Evolutionary conservation across 129 eudicot genomes (phyloP).

Genomic region (Flaveria linearis): DNA sequence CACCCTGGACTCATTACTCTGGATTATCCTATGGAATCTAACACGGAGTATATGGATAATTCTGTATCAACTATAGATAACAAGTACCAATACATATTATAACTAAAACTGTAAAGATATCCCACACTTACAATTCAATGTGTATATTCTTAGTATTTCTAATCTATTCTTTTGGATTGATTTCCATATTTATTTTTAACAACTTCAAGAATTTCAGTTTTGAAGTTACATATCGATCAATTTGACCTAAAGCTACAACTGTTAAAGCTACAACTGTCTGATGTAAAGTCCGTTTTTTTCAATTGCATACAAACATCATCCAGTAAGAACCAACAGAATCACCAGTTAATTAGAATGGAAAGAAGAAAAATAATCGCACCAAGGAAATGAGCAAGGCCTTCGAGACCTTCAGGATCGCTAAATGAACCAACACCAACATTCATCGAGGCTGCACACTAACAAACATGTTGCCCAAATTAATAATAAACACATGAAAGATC

Average conservation of each 20-base stretch:
- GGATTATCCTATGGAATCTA: not conserved
- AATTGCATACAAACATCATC: constrained; percentile 16
- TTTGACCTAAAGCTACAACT: constrained; percentile 15
- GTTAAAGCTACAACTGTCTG: constrained; percentile 11
- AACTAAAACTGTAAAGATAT: too few relatives aligned
- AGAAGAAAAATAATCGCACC: constrained; percentile 44
- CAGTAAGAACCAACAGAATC: not conserved
- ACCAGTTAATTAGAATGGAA: not conserved
- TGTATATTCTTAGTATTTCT: constrained; percentile 1
- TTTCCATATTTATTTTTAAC: not conserved
- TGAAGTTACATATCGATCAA: not conserved
- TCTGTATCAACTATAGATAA: constrained; percentile 7
- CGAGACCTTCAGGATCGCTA: constrained; percentile 86
- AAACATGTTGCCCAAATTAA: not conserved
- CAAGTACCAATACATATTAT: not conserved
- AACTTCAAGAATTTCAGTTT: not conserved
- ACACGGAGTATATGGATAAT: constrained; percentile 9
- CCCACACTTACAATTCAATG: not conserved
- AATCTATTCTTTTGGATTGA: not conserved
- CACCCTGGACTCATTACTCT: constrained; percentile 4
- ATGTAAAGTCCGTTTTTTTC: not conserved
- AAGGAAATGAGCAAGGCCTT: constrained; percentile 96
- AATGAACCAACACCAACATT: constrained; percentile 80
- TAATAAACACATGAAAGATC: too few relatives aligned
- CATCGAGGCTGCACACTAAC: constrained; percentile 92